Evolutionary conservation across 805 yeast species (phyloP), one percentile per base, ranked within the genome.

Genomic region (Myxozyma nipponensis): DNA sequence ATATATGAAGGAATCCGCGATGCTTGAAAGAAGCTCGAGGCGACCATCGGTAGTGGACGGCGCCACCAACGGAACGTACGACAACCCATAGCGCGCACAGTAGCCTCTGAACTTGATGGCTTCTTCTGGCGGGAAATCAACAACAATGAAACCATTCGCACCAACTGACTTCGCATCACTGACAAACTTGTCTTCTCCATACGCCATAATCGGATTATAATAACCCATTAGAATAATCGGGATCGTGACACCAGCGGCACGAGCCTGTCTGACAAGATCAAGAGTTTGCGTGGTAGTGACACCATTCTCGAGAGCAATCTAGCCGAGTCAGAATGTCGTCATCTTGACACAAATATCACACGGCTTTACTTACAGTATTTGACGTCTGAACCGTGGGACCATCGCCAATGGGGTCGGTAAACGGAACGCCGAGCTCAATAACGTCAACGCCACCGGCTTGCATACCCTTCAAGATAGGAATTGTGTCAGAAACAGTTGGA

Each of bases 321-420:
- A 59, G 2, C n/a, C 30, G 15, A n/a, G 32, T 38, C 18, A 38
- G 10, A n/a, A n/a, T 19, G 21, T 7, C 5, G 4, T 39, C 23
- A 5, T 5, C 10, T 25, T 4, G 9, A 18, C 18, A 15, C 18
- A 17, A 22, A 40, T 15, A 4, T 4, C 18, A 18, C 6, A 39
- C 13, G 4, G 30, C 10, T 7, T 10, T 36, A n/a, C 56, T 4
- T 51, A 72, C 73, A 19, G 78, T 79, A 71, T 90, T 90, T 35
- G 98, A 88, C 30, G 74, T 81, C 72, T 93, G 98, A 63, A 93
- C 93, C 17, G 95, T 87, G 36, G 98, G 95, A 42, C 99, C 99
- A 69, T 93, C 99, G 30, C 98, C 99, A 67, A 93, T 89, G 35
- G 99, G 98, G 67, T 93, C 99, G 21, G 96, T 84, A 68, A 93